phyloP scores from a whole-genome alignment of 176 grass and related monocot genomes.

The maize (Zea mays) region Zm-B73-REFERENCE-NAM-5.0 NC_050104.1:158379001-158379500 shows the following conservation, averaged over 20 bases:
- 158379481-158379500: neutral
- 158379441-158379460: neutral
- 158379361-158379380: neutral
- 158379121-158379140: neutral
- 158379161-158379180: neutral
- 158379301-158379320: neutral
- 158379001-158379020: neutral
- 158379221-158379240: neutral
- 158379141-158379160: neutral
- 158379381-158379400: neutral
- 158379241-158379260: neutral
- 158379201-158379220: neutral
- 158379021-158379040: neutral
- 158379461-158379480: neutral
- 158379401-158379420: neutral
- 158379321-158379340: neutral
- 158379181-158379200: neutral
- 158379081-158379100: neutral
- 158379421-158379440: neutral
- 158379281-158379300: neutral
- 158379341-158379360: neutral
- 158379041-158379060: neutral
- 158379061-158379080: neutral
- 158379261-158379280: neutral
- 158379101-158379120: neutral